Conservation (phyloP, 257 asterid species). For the Scutellaria barbata region DNA sequence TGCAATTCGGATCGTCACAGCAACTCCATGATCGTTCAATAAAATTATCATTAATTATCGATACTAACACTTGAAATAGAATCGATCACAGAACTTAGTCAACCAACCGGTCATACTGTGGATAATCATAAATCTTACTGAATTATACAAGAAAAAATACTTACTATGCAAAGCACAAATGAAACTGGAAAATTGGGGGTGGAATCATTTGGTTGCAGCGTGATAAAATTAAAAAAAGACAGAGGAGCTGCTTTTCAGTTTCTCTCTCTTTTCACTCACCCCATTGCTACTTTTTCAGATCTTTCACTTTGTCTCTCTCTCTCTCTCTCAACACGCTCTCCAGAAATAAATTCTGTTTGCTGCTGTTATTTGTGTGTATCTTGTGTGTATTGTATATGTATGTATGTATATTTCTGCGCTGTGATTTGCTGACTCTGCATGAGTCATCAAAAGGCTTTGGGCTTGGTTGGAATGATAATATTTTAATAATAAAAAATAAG, state of each 20-base stretch:
- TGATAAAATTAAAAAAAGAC: slow-evolving; percentile 30
- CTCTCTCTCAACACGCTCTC: slow-evolving; percentile 37
- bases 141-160: slow-evolving; percentile 36
- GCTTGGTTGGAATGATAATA: slow-evolving; percentile 16
- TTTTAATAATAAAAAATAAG: neutral
- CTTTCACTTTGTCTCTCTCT: slow-evolving; percentile 41
- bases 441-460: slow-evolving; percentile 30
- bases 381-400: slow-evolving; percentile 1
- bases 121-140: slow-evolving; percentile 4
- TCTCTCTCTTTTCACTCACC: slow-evolving; percentile 41
- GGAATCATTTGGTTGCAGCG: slow-evolving; percentile 33
- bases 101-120: slow-evolving; percentile 34
- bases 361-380: slow-evolving; percentile 20
- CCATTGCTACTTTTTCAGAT: slow-evolving; percentile 49
- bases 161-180: slow-evolving; percentile 45
- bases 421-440: slow-evolving; percentile 48
- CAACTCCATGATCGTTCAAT: slow-evolving; percentile 22
- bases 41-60: neutral
- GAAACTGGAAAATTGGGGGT: slow-evolving; percentile 33
- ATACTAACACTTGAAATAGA: neutral
- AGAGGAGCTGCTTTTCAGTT: slow-evolving; percentile 44
- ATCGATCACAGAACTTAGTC: slow-evolving; percentile 32
- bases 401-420: slow-evolving; percentile 30
- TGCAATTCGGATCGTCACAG: slow-evolving; percentile 33
- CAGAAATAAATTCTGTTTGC: slow-evolving; percentile 31